Conservation (phyloP, 805 yeast species). For the Groenewaldozyma salmanticensis region DNA sequence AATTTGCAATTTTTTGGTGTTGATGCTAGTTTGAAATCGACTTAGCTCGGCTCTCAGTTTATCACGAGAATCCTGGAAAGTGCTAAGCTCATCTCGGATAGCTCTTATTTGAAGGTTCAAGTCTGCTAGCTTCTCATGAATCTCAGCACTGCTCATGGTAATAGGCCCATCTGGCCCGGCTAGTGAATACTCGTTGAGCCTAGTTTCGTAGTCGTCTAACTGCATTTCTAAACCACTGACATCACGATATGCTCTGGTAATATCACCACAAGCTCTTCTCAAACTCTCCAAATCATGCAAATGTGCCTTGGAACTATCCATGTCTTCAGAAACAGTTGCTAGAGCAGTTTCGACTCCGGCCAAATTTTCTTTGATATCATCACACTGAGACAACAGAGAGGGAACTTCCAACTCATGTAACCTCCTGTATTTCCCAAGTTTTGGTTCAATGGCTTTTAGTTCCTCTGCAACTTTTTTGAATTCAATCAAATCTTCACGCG, state of each 20-base stretch:
- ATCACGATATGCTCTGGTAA: slow-evolving; percentile 23
- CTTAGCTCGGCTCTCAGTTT: slow-evolving; percentile 34
- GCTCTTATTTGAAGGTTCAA: slow-evolving; percentile 33
- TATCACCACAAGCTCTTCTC: slow-evolving; percentile 24
- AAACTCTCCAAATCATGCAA: slow-evolving; percentile 20
- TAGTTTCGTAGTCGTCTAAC: slow-evolving; percentile 17
- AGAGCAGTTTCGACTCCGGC: slow-evolving; percentile 9
- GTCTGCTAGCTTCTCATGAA: slow-evolving; percentile 22
- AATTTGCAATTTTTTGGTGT: slow-evolving; percentile 44
- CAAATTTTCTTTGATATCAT: slow-evolving; percentile 23
- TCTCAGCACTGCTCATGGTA: slow-evolving; percentile 7
- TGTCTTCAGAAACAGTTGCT: slow-evolving; percentile 6
- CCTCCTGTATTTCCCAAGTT: slow-evolving; percentile 4
- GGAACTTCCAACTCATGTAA: slow-evolving; percentile 14
- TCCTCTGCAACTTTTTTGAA: slow-evolving; percentile 22
- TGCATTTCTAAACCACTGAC: slow-evolving; percentile 17
- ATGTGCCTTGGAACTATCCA: slow-evolving; percentile 11
- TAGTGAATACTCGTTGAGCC: slow-evolving; percentile 16
- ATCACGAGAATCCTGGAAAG: slow-evolving; percentile 36
- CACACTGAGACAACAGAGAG: slow-evolving; percentile 10
- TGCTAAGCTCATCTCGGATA: slow-evolving; percentile 29
- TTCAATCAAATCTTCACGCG: slow-evolving; percentile 7
- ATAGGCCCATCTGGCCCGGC: slow-evolving; percentile 9
- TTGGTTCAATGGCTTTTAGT: slow-evolving; percentile 9
- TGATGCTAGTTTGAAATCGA: slow-evolving; percentile 39